Evolutionary conservation across 202 grass and related monocot species (phyloP), one percentile per base, ranked within the genome.

Genomic region (Bolboschoenoplectus hybrid): DNA sequence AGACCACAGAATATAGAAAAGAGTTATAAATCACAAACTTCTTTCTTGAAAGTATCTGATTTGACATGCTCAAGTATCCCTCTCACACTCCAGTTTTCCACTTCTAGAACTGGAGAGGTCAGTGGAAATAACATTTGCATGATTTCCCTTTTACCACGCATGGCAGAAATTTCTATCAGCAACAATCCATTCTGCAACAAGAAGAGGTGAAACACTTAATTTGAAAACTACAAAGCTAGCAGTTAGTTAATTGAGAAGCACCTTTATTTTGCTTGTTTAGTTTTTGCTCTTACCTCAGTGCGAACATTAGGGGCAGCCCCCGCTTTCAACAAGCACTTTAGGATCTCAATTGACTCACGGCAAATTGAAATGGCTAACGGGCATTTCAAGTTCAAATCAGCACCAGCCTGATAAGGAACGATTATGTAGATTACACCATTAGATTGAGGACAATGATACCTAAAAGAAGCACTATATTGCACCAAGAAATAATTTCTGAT

Each of bases 131-230:
- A 62, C 38, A 91, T 88, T 81, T 86, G 69, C 32, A 88, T 68
- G 38, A 77, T 67, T 84, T 71, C 72, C n/a, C 67, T 13, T 62
- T 60, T 86, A 63, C 82, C 76, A 1, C 38, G 1, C 17, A 20
- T 58, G 61, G 86, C 89, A 65, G 89, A 86, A 83, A 88, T 32
- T 86, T 91, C 86, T 10, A 91, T 83, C 16, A 86, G 79, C 52
- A 91, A 75, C 2, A 64, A 64, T 64, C 62, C 62, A 35, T 16
- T 14, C 53, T 56, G 53, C 14, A 16, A 56, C 13, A 35, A 26
- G 50, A 34, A 34, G 20, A 64, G 62, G 62, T 7, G 62, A 7
- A 9, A 10, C 14, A 8, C 6, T 64, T 34, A 35, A 64, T 34
- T 64, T 64, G 1, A 64, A 60, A 38, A 66, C 34, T 66, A 19